Evolutionary conservation across 208 protist species (phyloP).

Genomic region (Acanthamoeba castellanii): DNA sequence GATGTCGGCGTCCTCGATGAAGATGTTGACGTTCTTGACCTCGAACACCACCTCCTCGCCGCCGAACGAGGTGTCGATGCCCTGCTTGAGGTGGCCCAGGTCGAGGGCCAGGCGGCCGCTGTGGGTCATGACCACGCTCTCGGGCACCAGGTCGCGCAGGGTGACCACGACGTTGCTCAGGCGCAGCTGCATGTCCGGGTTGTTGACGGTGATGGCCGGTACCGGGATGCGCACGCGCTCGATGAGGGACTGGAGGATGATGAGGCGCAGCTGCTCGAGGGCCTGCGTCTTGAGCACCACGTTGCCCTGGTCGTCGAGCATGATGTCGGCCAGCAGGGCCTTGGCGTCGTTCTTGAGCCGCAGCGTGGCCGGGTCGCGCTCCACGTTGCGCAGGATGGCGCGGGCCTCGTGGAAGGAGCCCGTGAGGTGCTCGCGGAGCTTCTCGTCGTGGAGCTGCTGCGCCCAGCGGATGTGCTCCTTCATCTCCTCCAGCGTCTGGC

Average conservation of each 20-base stretch:
- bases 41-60: not conserved
- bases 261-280: conserved; percentile 34
- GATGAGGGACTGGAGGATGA: conserved; percentile 39
- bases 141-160: conserved; percentile 21
- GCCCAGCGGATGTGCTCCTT: conserved; percentile 7
- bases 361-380: not conserved
- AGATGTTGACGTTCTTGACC: conserved; percentile 39
- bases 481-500: not conserved
- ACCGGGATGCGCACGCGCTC: conserved; percentile 28
- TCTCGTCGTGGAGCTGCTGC: conserved; percentile 27
- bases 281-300: conserved; percentile 12
- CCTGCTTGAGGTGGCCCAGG: not conserved
- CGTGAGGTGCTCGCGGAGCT: not conserved
- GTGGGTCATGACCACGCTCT: conserved; percentile 6
- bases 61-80: not conserved
- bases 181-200: not conserved
- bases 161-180: conserved; percentile 2
- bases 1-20: conserved; percentile 10
- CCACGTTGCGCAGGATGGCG: not conserved
- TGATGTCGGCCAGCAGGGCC: not conserved
- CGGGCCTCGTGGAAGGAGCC: not conserved
- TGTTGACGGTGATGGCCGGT: not conserved
- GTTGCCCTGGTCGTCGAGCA: conserved; percentile 28
- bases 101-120: not conserved
- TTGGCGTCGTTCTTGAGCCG: not conserved